Conservation (phyloP, 2,329 filamentous ascomycete species). For the Lecanicillium sp. region DNA sequence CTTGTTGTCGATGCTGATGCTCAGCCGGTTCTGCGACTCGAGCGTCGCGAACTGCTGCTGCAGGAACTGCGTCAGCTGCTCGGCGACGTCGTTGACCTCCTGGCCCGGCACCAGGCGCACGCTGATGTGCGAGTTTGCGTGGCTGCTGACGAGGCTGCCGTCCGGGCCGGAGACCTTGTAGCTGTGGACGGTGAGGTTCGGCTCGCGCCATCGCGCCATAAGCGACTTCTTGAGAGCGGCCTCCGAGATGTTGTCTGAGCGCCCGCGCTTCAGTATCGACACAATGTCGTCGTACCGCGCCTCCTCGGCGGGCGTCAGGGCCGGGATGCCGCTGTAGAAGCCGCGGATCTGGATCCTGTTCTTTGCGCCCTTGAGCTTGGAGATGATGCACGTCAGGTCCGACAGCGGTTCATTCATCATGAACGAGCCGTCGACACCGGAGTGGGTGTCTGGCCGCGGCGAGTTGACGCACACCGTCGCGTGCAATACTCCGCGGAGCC, state of each 20-base stretch:
- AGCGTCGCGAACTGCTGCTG: conserved; percentile 65
- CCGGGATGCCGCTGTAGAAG: conserved; percentile 81
- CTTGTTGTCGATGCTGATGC: conserved; percentile 81
- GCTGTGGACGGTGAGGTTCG: conserved; percentile 87
- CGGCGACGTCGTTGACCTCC: conserved; percentile 71
- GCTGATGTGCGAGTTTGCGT: conserved; percentile 82
- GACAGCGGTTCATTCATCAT: conserved; percentile 88
- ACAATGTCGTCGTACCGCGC: conserved; percentile 80
- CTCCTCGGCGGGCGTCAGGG: conserved; percentile 68
- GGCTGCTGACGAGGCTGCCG: conserved; percentile 83
- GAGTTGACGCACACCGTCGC: conserved; percentile 86
- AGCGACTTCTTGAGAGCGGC: conserved; percentile 74
- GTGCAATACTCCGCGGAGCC: conserved; percentile 86
- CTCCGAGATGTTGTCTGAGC: conserved; percentile 53
- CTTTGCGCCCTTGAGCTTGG: conserved; percentile 72
- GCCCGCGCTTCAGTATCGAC: conserved; percentile 65
- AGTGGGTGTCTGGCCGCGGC: conserved; percentile 81
- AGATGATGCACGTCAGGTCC: conserved; percentile 77
- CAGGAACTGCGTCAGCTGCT: conserved; percentile 61
- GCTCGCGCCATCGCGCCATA: conserved; percentile 92
- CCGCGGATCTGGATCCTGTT: conserved; percentile 79
- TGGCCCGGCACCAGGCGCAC: conserved; percentile 92
- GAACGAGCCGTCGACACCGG: conserved; percentile 90
- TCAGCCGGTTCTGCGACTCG: conserved; percentile 73
- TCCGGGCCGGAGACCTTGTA: conserved; percentile 91